Conservation (phyloP, 176 grass and related monocot species). For the Paspalum vaginatum region DNA sequence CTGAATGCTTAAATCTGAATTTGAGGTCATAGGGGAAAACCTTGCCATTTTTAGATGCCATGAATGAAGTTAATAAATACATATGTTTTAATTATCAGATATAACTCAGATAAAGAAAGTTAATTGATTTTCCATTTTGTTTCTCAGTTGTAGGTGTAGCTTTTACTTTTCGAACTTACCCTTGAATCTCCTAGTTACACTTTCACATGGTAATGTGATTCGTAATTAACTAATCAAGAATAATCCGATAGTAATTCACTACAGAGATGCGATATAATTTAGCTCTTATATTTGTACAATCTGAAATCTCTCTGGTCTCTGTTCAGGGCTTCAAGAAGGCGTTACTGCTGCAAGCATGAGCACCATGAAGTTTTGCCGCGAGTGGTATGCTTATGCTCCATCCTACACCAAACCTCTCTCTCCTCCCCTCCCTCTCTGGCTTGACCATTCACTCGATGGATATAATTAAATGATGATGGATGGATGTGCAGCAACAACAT, state of each 20-base stretch:
- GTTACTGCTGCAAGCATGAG: constrained; percentile 34
- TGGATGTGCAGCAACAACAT: constrained; percentile 67
- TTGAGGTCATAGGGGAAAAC: neutral
- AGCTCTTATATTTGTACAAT: neutral
- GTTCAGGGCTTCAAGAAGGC: neutral
- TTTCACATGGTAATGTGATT: neutral
- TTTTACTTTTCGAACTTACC: neutral
- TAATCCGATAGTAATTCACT: neutral
- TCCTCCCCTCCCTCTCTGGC: neutral
- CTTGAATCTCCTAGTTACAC: neutral
- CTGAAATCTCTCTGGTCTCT: neutral
- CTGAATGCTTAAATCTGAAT: neutral
- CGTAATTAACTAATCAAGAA: neutral
- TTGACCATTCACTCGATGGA: neutral
- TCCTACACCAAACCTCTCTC: neutral
- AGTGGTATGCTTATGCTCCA: neutral
- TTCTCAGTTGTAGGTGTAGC: neutral
- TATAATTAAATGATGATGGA: constrained; percentile 7
- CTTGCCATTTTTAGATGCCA: neutral
- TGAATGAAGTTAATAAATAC: neutral
- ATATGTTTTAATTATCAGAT: neutral
- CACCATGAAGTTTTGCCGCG: constrained; percentile 61
- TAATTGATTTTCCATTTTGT: neutral
- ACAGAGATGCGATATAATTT: neutral
- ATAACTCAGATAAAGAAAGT: neutral